A percentile compares a stretch with the other conserved stretches of the same genome.
Conservation (phyloP, 2,329 filamentous ascomycete genomes). For the Decorospora gaudefroyi region DNA sequence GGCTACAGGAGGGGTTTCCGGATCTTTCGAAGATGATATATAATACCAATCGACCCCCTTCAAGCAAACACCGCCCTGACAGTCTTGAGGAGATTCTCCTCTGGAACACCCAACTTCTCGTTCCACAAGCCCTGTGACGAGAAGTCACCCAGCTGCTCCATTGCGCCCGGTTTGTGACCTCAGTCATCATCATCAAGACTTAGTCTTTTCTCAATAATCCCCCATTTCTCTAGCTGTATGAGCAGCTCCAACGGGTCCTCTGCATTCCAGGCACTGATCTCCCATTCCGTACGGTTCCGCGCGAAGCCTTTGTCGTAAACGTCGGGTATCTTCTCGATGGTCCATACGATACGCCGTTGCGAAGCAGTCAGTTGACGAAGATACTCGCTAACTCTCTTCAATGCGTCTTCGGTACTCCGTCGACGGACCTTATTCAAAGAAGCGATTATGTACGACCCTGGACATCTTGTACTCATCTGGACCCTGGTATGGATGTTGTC, state of each 20-base stretch:
- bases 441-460: conserved; percentile 8
- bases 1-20: too few species aligned
- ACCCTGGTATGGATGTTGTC: conserved; percentile 19
- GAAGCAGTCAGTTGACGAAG: conserved; percentile 26
- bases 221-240: conserved; percentile 31
- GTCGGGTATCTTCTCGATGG: conserved; percentile 30
- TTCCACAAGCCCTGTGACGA: conserved; percentile 43
- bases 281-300: conserved; percentile 28
- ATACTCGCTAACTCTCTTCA: conserved; percentile 28
- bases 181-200: conserved; percentile 28
- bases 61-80: conserved; percentile 23
- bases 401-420: conserved; percentile 19
- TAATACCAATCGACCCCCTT: not conserved
- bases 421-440: conserved; percentile 20
- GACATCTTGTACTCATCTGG: conserved; percentile 3
- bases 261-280: conserved; percentile 32
- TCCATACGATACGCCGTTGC: conserved; percentile 29
- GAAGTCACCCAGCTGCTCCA: conserved; percentile 31
- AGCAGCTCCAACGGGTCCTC: conserved; percentile 31
- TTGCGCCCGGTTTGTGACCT: too few species aligned
- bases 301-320: conserved; percentile 26
- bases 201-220: conserved; percentile 28
- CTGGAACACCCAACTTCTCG: conserved; percentile 48
- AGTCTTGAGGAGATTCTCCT: conserved; percentile 48
- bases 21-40: too few species aligned